These are phyloP conservation scores for Ogataea philodendri DNA, from an alignment of 805 yeast genomes.

Conservation along the genomic window DNA sequence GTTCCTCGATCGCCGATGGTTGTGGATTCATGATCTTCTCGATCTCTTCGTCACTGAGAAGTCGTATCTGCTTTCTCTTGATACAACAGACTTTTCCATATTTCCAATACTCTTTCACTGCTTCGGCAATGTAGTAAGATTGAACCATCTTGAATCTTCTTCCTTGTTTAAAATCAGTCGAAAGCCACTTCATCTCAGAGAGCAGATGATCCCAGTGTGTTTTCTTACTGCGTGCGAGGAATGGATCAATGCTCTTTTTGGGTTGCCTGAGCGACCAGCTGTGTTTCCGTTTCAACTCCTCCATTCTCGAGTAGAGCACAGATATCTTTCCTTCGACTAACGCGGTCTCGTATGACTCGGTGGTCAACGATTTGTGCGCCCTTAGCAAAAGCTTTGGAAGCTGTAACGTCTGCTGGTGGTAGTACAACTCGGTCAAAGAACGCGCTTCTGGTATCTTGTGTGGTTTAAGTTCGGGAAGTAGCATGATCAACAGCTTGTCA, in stretches of 20 bases:
- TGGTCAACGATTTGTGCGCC: slow-evolving; percentile 80
- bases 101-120: slow-evolving; percentile 74
- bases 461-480: slow-evolving; percentile 52
- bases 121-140: slow-evolving; percentile 67
- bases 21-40: slow-evolving; percentile 7
- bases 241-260: slow-evolving; percentile 66
- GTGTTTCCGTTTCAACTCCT: slow-evolving; percentile 81
- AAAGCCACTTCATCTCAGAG: slow-evolving; percentile 82
- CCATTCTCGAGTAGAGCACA: slow-evolving; percentile 85
- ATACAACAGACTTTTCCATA: slow-evolving; percentile 71
- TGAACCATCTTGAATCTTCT: slow-evolving; percentile 67
- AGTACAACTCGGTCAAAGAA: slow-evolving; percentile 82
- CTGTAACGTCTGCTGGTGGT: slow-evolving; percentile 85
- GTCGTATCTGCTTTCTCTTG: slow-evolving; percentile 44
- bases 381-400: slow-evolving; percentile 75
- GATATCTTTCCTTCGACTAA: slow-evolving; percentile 88
- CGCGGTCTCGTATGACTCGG: slow-evolving; percentile 82
- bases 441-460: slow-evolving; percentile 54
- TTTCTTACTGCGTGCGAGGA: slow-evolving; percentile 35
- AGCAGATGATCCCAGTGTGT: slow-evolving; percentile 73
- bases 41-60: slow-evolving; percentile 20
- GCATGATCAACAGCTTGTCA: slow-evolving; percentile 42
- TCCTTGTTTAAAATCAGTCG: slow-evolving; percentile 70
- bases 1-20: slow-evolving; percentile 7
- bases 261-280: slow-evolving; percentile 94